Base-by-base conservation (phyloP, 352 stramenopile genomes). In the Phytophthora crassamura region DNA sequence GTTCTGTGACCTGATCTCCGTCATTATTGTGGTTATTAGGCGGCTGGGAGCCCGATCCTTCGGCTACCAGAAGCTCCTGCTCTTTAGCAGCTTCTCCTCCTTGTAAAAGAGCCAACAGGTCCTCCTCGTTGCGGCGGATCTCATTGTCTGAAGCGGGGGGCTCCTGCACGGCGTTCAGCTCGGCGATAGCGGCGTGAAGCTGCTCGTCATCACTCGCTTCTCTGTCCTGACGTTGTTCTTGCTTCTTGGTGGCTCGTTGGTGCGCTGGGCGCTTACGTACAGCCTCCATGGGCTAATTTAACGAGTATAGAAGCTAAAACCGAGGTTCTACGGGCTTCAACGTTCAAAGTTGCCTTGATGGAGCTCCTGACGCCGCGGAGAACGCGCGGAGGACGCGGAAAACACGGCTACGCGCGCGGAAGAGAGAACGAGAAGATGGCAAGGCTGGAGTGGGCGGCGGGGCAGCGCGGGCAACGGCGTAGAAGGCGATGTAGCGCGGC, bases 81-180 rank as follows among this genome's bases (percentile, higher is more conserved):
- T 58, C 47, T 34, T 15, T 47, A 34, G 30, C 3, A 16, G n/a
- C 43, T 14, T 54, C 58, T 41, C 6, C n/a, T 8, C 43, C 67
- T 5, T 69, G 69, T 18, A 89, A 59, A 14, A 93, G 57, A 25
- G 69, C 66, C 47, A 87, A 54, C 7, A 91, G 62, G 11, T 88
- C 75, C 14, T 90, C 77, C 52, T 91, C 82, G 41, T 89, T 82
- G 42, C 80, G 73, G 22, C 43, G 62, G 59, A 91, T 87, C 53
- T 90, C 80, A n/a, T 32, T 45, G 15, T 84, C 75, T 3, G 52
- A 64, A 15, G 54, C 42, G 22, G 28, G 7, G 12, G 20, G 62
- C 14, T 72, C 54, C 41, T 65, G 45, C 8, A 61, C 36, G 0
- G 52, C 39, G 40, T 72, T 59, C 11, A 67, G 39, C 33, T 72